Base-by-base conservation (phyloP, 306 rosid species). In the Gillenia trifoliata region DNA sequence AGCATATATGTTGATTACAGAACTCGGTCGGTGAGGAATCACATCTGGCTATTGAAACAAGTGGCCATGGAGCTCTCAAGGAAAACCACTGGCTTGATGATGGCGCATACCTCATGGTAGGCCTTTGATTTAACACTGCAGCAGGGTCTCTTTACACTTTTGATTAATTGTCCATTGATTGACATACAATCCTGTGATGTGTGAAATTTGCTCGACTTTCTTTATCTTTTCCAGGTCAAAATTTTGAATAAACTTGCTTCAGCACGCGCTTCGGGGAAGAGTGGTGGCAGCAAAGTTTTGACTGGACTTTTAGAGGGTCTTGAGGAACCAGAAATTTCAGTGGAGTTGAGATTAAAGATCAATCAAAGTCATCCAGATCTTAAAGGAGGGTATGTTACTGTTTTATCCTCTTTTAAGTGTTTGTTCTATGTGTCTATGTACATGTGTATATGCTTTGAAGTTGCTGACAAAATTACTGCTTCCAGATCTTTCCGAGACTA, bases 41-140 rank as follows among this genome's bases (percentile, higher is more conserved):
- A 28, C 96, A 93, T 88, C 78, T 93, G 81, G 97, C 98, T 71
- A 91, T 93, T 83, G 98, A 93, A 85, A 93, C 98, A 64, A 93
- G 98, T 83, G 98, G 98, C 34, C 98, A 91, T 79, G 98, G 98
- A 79, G 98, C 98, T 80, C 96, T 93, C 49, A 93, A 91, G 90
- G 98, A 93, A 89, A 93, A 93, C 77, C 88, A 85, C 78, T 93
- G 98, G 98, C 97, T 93, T 78, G 98, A 93, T 56, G 97, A 93
- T 79, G 98, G 98, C 45, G 98, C 98, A 66, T 93, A 91, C 85
- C 85, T 87, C 87, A 93, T 93, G 97, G 98, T 93, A 92, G 70
- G 83, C 40, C 52, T 81, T 82, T 47, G 22, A 54, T 29, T 23
- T 41, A 55, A 66, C 49, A 40, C 62, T 20, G 41, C 69, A 25